Evolutionary conservation across 441 rosid species (phyloP).

Genomic region (Jatropha podagrica): DNA sequence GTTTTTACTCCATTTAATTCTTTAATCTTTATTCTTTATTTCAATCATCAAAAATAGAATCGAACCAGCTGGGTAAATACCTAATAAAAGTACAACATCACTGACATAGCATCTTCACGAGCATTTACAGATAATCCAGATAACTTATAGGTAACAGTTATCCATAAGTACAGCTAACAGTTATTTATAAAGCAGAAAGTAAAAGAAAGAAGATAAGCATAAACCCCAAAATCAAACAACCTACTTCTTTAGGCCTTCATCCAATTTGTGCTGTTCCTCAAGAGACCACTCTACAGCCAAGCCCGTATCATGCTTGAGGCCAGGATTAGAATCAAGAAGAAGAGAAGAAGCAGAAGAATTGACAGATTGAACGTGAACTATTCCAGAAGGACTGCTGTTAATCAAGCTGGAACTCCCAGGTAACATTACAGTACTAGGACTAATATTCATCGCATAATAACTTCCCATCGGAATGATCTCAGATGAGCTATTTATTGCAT

Average conservation of each 20-base stretch:
- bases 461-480: conserved; percentile 55
- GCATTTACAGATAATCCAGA: neutral
- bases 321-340: conserved; percentile 30
- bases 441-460: conserved; percentile 44
- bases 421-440: conserved; percentile 16
- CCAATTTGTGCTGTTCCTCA: conserved; percentile 75
- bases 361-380: conserved; percentile 41
- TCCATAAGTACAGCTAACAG: neutral
- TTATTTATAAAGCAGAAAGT: neutral
- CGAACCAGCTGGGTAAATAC: neutral
- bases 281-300: conserved; percentile 86
- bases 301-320: conserved; percentile 58
- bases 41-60: neutral
- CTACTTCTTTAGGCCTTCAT: conserved; percentile 76
- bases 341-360: conserved; percentile 50
- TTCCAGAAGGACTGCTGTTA: conserved; percentile 35
- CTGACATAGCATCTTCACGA: neutral
- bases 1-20: too few species aligned
- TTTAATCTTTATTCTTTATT: neutral
- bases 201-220: neutral
- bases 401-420: conserved; percentile 28
- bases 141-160: neutral
- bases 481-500: conserved; percentile 38
- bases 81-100: neutral
- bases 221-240: conserved; percentile 18